Evolutionary conservation across 768 basidiomycete species (phyloP).

Genomic region (Fomitopsis serialis): DNA sequence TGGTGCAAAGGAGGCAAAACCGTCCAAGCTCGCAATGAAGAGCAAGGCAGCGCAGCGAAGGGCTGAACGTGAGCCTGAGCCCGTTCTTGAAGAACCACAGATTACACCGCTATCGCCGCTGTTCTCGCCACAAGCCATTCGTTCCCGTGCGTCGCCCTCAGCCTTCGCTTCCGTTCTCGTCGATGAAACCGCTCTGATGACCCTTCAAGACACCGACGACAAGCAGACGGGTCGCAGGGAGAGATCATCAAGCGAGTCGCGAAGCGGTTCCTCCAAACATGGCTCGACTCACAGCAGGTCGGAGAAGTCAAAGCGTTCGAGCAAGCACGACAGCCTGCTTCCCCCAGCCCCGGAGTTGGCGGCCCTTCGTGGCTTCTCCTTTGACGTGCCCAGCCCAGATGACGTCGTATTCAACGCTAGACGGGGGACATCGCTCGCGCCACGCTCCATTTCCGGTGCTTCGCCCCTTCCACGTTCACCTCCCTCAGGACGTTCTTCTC

Average conservation of each 20-base stretch:
- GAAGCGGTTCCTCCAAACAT: neutral
- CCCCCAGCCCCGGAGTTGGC: constrained; percentile 31
- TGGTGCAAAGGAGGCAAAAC: constrained; percentile 27
- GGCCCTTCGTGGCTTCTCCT: constrained; percentile 46
- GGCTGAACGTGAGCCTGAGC: constrained; percentile 33
- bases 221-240: constrained; percentile 14
- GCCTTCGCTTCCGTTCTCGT: constrained; percentile 51
- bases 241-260: neutral
- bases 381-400: constrained; percentile 87
- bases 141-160: constrained; percentile 71
- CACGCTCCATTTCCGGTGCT: constrained; percentile 35
- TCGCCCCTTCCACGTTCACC: constrained; percentile 6
- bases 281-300: neutral
- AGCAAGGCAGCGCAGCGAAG: constrained; percentile 53
- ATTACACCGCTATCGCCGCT: constrained; percentile 44
- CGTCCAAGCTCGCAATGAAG: constrained; percentile 76
- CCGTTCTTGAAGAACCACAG: constrained; percentile 25
- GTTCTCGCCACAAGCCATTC: constrained; percentile 47
- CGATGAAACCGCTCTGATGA: constrained; percentile 39
- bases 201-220: constrained; percentile 16
- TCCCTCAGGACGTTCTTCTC: constrained; percentile 13
- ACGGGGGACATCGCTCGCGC: constrained; percentile 59
- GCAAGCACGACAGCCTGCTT: constrained; percentile 5
- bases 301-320: neutral
- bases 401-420: constrained; percentile 81